Conservation (phyloP, 306 rosid genomes). For the Macrotyloma uniflorum region DNA sequence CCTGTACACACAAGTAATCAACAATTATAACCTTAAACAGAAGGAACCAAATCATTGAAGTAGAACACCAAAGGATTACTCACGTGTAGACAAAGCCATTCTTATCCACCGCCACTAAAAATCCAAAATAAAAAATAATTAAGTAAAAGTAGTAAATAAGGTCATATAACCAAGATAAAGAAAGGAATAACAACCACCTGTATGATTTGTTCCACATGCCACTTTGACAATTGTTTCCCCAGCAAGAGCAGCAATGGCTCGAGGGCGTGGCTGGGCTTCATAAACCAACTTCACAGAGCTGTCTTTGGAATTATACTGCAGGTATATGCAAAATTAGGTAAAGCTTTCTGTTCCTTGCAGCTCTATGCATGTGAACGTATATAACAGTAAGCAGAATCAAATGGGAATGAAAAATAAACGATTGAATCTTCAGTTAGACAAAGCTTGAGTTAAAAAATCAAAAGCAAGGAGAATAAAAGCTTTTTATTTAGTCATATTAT, state of each 20-base stretch:
- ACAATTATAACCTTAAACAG: constrained; percentile 27
- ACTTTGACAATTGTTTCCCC: constrained; percentile 87
- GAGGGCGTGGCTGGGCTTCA: constrained; percentile 98
- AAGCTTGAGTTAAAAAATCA: not conserved
- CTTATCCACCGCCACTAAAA: constrained; percentile 88
- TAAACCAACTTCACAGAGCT: constrained; percentile 92
- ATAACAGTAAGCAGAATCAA: not conserved
- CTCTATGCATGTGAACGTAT: not conserved
- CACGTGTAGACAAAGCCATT: constrained; percentile 92
- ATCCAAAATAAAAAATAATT: constrained; percentile 40
- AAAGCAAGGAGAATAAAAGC: not conserved
- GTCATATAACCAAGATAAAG: not conserved
- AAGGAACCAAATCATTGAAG: constrained; percentile 22
- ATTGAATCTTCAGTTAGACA: not conserved
- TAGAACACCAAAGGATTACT: constrained; percentile 44
- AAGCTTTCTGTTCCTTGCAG: constrained; percentile 2
- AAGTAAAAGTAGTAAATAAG: constrained; percentile 17
- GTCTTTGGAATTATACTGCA: constrained; percentile 94
- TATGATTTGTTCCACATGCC: constrained; percentile 95
- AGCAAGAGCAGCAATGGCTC: constrained; percentile 79
- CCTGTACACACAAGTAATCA: constrained; percentile 50
- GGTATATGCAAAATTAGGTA: constrained; percentile 42
- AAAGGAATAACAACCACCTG: constrained; percentile 60
- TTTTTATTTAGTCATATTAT: constrained; percentile 3
- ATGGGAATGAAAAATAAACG: not conserved